Evolutionary conservation across 177 flowering plant genomes (phyloP).

Genomic region (Vitis hybrid): DNA sequence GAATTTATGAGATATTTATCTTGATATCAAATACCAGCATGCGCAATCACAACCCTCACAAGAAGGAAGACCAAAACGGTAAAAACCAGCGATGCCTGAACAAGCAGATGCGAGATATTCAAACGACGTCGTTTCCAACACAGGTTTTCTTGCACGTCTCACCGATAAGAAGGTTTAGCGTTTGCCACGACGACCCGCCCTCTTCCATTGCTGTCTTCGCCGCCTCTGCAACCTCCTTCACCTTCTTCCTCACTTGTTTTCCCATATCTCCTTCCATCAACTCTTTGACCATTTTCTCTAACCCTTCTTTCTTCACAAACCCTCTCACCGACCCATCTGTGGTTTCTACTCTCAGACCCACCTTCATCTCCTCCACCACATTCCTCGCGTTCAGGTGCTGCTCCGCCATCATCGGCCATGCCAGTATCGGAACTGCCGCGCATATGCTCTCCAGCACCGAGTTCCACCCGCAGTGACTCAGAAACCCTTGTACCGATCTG

Average conservation of each 20-base stretch:
- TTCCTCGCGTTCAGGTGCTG: conserved; percentile 55
- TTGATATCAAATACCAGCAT: too few relatives aligned
- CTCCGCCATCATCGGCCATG: conserved; percentile 68
- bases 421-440: conserved; percentile 60
- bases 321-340: conserved; percentile 32
- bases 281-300: conserved; percentile 37
- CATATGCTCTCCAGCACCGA: conserved; percentile 59
- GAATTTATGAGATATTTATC: too few relatives aligned
- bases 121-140: neutral
- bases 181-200: conserved; percentile 56
- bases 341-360: conserved; percentile 45
- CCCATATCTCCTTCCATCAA: conserved; percentile 56
- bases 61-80: too few relatives aligned
- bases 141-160: conserved; percentile 15
- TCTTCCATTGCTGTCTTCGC: conserved; percentile 46
- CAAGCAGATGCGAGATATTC: too few relatives aligned
- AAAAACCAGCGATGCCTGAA: too few relatives aligned
- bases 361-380: conserved; percentile 48
- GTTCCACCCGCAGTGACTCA: conserved; percentile 85
- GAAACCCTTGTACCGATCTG: conserved; percentile 49
- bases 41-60: too few relatives aligned
- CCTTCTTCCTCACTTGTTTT: conserved; percentile 37
- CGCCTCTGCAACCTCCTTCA: conserved; percentile 26
- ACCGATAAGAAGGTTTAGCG: conserved; percentile 33
- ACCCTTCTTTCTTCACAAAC: conserved; percentile 36